Base-by-base conservation (phyloP, 805 yeast species). In the Metschnikowia baotianmanensis region DNA sequence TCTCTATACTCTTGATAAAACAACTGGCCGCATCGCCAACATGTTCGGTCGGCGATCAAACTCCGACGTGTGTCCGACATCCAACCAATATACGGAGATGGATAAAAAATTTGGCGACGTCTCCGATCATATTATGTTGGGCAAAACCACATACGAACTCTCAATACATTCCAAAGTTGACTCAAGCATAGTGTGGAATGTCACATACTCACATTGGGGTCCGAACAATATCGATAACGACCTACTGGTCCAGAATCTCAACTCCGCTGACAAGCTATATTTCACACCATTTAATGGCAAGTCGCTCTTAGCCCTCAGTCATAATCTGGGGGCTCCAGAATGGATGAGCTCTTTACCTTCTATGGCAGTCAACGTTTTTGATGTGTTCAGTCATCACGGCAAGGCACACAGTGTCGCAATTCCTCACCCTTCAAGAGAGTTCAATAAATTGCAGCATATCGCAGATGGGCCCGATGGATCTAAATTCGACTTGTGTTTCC, bases 131-230 rank as follows among this genome's bases (percentile, higher is more conserved):
- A 66, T 84, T 5, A 67, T 80, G 53, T 61, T 86, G 4, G 95
- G 95, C 0, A 82, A 78, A 58, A 81, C 90, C 0, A 79, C 80
- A 0, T 86, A 82, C 55, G 85, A 83, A 49, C 66, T 86, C 30
- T 69, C 80, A 0, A 91, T 93, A n/a, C 83, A 88, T 57, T 82
- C 93, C 2, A 78, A 75, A 51, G 74, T 78, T 45, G 78, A 79
- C 45, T 65, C 82, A 0, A 59, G 57, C 40, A 51, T 64, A 2
- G 76, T 82, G 2, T 90, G 96, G 93, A 86, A 88, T 54, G 86
- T 93, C 13, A 81, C 90, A 0, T 89, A 84, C 56, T 74, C 95
- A 1, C 74, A 83, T 26, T 93, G 97, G 96, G 95, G 93, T 8
- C 95, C 96, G 32, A 91, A 91, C 59, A 81, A 86, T 49, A 67